Base-by-base conservation (phyloP, 192 early-diverging fungal genomes). In the Linnemannia zychae region DNA sequence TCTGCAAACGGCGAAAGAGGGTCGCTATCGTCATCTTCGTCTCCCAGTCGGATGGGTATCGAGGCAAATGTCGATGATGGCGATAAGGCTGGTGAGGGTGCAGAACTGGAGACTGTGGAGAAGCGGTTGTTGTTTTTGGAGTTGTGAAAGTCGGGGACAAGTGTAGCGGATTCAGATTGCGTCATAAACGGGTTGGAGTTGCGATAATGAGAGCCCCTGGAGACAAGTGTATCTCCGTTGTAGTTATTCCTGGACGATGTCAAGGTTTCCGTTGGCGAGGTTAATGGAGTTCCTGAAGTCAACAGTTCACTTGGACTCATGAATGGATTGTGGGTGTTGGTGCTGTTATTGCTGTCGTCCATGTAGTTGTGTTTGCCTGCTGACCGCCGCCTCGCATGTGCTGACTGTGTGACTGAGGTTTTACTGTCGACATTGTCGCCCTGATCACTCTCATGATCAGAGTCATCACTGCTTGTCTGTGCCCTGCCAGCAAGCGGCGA, bases 151-250 rank as follows among this genome's bases (percentile, higher is more conserved):
- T 38, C 50, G 13, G 48, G 31, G 71, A 34, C 49, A 1, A 34
- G 37, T 44, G 73, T 44, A 0, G 67, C 36, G 1, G 72, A 73
- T 24, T 82, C 81, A 4, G 81, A 70, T 24, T 57, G 16, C 11
- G 75, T 77, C 6, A 82, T 71, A 71, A 82, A 82, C 13, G 81
- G 81, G 34, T 82, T 82, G 0, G 81, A 82, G 20, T 53, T 71
- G 24, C 81, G 81, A n/a, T 76, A 65, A 3, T n/a, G 6, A 2
- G 57, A 63, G 24, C 28, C 57, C 24, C 28, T 31, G 28, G 57
- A 63, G 28, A 63, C 24, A 63, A 63, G 57, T 3, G 57, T 63
- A 12, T 63, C 57, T 2, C 28, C 28, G 13, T 63, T 63, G 31
- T 63, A 24, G 11, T 24, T 13, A 12, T n/a, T n/a, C 9, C 24